phyloP scores from a whole-genome alignment of 2,329 filamentous ascomycete species.

The Boeremia lycopersici region DNA sequence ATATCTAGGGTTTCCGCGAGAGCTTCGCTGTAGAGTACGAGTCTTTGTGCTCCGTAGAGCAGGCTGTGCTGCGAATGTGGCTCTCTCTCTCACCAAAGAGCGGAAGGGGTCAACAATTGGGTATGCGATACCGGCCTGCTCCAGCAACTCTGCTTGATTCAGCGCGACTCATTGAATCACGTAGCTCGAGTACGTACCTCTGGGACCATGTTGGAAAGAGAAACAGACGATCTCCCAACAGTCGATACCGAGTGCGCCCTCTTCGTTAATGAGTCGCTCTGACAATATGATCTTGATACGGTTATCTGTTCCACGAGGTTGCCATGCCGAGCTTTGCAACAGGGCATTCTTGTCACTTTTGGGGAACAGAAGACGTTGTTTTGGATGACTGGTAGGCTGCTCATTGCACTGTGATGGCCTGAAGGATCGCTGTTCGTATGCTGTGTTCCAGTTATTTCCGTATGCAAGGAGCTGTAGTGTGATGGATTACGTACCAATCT shows the following conservation, averaged over 20 bases:
- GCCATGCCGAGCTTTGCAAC: slow-evolving; percentile 70
- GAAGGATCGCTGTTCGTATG: slow-evolving; percentile 33
- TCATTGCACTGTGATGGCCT: slow-evolving; percentile 26
- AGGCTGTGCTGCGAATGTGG: slow-evolving; percentile 1
- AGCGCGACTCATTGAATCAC: neutral
- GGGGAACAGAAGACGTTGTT: slow-evolving; percentile 69
- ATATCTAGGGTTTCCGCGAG: slow-evolving; percentile 17
- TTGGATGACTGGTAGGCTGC: slow-evolving; percentile 61
- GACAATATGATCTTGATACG: slow-evolving; percentile 78
- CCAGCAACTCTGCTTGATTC: slow-evolving; percentile 67
- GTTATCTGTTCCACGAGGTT: slow-evolving; percentile 71
- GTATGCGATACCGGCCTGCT: slow-evolving; percentile 78
- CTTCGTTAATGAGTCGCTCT: slow-evolving; percentile 64
- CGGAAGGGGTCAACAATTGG: slow-evolving; percentile 59
- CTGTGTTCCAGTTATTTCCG: slow-evolving; percentile 15
- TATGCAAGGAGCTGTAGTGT: neutral
- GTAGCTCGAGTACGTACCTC: slow-evolving; percentile 59
- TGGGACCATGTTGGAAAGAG: slow-evolving; percentile 83
- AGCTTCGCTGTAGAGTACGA: slow-evolving; percentile 3
- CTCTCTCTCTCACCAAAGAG: slow-evolving; percentile 20
- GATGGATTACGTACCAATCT: slow-evolving; percentile 30
- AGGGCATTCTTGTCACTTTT: slow-evolving; percentile 72
- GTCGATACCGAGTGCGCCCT: slow-evolving; percentile 55
- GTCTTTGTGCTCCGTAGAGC: slow-evolving; percentile 5
- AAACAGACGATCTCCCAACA: slow-evolving; percentile 77